These are phyloP conservation scores for Xylaria sp. DNA, from an alignment of 2,329 filamentous ascomycete species.

Conservation along the genomic window DNA sequence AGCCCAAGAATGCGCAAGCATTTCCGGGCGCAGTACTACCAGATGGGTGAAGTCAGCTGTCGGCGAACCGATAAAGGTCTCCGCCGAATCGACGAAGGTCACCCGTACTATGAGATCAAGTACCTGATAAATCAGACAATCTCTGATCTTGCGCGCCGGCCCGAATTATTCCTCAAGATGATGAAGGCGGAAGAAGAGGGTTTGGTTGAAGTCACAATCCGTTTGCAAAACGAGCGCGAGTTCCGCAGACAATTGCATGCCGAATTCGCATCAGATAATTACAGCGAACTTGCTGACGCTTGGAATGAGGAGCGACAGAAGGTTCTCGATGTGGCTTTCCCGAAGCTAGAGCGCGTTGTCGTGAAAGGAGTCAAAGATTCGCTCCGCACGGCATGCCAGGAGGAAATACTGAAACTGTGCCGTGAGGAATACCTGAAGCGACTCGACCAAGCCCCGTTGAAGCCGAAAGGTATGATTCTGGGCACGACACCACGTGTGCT, in stretches of 20 bases:
- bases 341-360: slow-evolving; percentile 77
- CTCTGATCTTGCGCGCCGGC: slow-evolving; percentile 70
- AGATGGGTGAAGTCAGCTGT: slow-evolving; percentile 78
- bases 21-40: slow-evolving; percentile 77
- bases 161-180: slow-evolving; percentile 94
- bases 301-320: slow-evolving; percentile 89
- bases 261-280: slow-evolving; percentile 91
- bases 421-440: slow-evolving; percentile 84
- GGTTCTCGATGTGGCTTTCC: slow-evolving; percentile 73
- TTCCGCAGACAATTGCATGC: slow-evolving; percentile 73
- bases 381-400: slow-evolving; percentile 88
- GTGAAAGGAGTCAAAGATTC: slow-evolving; percentile 92
- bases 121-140: slow-evolving; percentile 90
- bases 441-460: slow-evolving; percentile 92
- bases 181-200: slow-evolving; percentile 94
- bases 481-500: slow-evolving; percentile 85
- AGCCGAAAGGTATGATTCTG: slow-evolving; percentile 85
- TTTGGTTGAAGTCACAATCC: slow-evolving; percentile 77
- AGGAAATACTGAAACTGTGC: slow-evolving; percentile 80
- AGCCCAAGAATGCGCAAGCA: slow-evolving; percentile 87
- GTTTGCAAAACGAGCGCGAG: slow-evolving; percentile 67
- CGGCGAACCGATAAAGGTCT: slow-evolving; percentile 89
- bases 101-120: slow-evolving; percentile 97
- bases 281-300: slow-evolving; percentile 86
- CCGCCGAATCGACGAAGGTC: slow-evolving; percentile 86